Percentiles rank a stretch among this genome's conserved stretches.
phyloP scores from a whole-genome alignment of 176 grass and related monocot genomes.

The Chrysopogon serrulatus region DNA sequence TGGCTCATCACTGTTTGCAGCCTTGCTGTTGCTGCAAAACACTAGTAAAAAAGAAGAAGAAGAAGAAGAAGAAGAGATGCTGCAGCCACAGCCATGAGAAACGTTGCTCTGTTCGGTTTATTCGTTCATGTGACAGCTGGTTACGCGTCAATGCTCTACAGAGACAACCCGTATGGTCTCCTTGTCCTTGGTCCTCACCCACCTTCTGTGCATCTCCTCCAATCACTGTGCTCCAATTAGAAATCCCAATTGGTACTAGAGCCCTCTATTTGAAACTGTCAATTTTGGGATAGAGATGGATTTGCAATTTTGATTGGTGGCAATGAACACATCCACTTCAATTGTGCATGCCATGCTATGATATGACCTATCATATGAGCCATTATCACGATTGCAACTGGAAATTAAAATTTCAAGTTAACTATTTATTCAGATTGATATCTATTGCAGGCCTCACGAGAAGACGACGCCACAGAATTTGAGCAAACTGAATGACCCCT shows the following conservation, averaged over 20 bases:
- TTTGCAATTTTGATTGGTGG: not conserved
- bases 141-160: constrained; percentile 95
- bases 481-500: constrained; percentile 81
- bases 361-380: not conserved
- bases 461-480: constrained; percentile 70
- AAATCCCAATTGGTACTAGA: not conserved
- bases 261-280: not conserved
- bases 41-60: too few species aligned
- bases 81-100: too few species aligned
- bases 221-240: not conserved
- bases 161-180: constrained; percentile 80
- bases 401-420: constrained; percentile 43
- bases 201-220: not conserved
- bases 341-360: not conserved
- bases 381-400: not conserved
- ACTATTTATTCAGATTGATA: constrained; percentile 64
- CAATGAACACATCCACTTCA: not conserved
- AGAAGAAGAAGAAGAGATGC: too few species aligned
- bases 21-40: too few species aligned
- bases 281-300: not conserved
- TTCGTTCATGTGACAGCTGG: too few species aligned
- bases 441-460: constrained; percentile 74
- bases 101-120: too few species aligned
- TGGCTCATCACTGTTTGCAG: too few species aligned
- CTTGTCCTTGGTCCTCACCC: not conserved